Percentiles rank a stretch among this genome's conserved stretches.
Evolutionary conservation across 441 rosid species (phyloP).

Genomic region (Populus trichocarpa): DNA sequence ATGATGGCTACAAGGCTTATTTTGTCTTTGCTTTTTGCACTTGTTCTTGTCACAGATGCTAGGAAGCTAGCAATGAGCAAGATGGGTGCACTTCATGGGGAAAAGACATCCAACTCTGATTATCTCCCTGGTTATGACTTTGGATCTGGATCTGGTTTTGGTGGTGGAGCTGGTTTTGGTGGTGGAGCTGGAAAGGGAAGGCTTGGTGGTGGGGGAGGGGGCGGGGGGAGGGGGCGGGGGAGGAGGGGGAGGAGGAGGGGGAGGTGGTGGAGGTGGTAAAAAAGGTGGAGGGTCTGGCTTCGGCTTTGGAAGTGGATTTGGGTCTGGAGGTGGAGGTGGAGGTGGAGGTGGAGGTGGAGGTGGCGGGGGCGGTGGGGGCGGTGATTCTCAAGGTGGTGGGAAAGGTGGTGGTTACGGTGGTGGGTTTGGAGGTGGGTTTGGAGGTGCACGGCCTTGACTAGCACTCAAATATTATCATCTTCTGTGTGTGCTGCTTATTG

Average conservation of each 20-base stretch:
- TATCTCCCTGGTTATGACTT: background rate
- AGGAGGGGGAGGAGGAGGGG: background rate
- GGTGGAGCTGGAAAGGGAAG: background rate
- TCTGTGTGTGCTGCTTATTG: background rate
- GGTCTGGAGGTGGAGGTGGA: background rate
- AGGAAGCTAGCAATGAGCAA: background rate
- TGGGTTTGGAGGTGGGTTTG: background rate
- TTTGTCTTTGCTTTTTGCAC: background rate
- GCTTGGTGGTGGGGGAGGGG: background rate
- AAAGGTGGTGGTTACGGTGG: no score
- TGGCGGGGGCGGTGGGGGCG: no score
- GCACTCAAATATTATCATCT: background rate
- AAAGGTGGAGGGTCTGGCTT: background rate
- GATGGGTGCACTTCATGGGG: background rate
- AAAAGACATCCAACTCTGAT: background rate
- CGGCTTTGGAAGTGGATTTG: background rate
- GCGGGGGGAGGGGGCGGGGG: background rate
- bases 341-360: background rate
- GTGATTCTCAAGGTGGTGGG: no score
- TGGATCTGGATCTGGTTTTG: background rate
- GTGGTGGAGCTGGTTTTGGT: background rate
- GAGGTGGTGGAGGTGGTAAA: background rate
- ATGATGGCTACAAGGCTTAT: background rate
- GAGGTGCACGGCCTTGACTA: background rate
- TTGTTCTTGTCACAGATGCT: background rate